Base-by-base conservation (phyloP, 2,329 filamentous ascomycete genomes). In the Nemania sp. region DNA sequence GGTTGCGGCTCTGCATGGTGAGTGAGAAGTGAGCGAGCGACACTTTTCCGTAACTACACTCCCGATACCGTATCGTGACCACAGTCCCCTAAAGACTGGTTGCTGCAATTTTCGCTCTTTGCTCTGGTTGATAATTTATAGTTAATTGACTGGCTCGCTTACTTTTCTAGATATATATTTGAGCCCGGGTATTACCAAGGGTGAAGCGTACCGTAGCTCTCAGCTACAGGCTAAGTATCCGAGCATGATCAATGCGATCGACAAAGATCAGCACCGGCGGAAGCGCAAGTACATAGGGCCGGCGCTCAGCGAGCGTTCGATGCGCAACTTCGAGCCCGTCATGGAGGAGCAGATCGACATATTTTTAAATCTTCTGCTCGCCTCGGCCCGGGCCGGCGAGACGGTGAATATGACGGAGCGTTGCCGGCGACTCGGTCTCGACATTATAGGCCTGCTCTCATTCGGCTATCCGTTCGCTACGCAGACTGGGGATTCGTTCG, bases 301-400 rank as follows among this genome's bases (percentile, higher is more conserved):
- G 1, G 51, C 37, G 5, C 30, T 66, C 5, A 52, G 40, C 1
- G 58, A 61, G 7, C 37, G 53, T 15, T 39, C 60, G 0, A 55
- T 65, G 26, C 49, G 57, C 5, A 33, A 26, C 1, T 66, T 66
- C 36, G 62, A 65, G 50, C 63, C 64, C 0, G 57, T 33, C 3
- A 62, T 64, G 53, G 4, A 48, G 4, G 14, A 54, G 22, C 48
- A 64, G 9, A 49, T 65, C 7, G 52, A 61, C 14, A 49, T 57
- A 9, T 63, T 60, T 31, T 44, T 49, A 2, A 3, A 49, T 3
- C 36, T 48, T 7, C 37, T 58, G 6, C 11, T 14, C 0, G 2
- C 6, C 5, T 19, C 31, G 15, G 14, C 31, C 2, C 9, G 12
- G 2, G 12, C 19, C 4, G 34, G 40, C 3, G 17, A 2, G 3